phyloP scores from a whole-genome alignment of 73 alveolate genomes.

The Symbiodinium natans region DNA sequence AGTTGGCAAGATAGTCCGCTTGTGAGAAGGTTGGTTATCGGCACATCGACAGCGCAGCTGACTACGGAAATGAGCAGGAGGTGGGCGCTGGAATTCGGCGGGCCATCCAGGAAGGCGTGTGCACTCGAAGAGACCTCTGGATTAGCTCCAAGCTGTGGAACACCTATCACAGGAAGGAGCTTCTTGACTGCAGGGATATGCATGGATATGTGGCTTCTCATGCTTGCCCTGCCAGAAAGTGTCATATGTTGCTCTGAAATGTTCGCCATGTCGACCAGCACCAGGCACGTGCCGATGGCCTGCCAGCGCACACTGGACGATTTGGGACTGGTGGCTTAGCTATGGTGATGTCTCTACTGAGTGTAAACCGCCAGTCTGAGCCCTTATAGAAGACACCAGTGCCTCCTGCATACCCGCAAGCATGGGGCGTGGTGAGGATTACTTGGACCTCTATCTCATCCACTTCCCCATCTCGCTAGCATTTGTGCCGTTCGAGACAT shows the following conservation, averaged over 20 bases:
- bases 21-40: conserved; percentile 6
- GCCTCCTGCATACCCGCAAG: too few relatives aligned
- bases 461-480: conserved; percentile 35
- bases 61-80: conserved; percentile 16
- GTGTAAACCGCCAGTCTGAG: too few relatives aligned
- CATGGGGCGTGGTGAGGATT: background rate
- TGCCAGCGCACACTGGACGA: conserved; percentile 28
- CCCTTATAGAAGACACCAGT: too few relatives aligned
- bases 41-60: conserved; percentile 12
- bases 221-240: too few relatives aligned
- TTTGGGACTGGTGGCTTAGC: background rate
- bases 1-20: too few relatives aligned
- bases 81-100: conserved; percentile 28
- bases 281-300: conserved; percentile 2
- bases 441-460: conserved; percentile 19
- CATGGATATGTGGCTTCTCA: background rate
- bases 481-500: background rate
- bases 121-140: conserved; percentile 2
- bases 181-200: background rate
- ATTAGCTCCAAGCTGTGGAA: conserved; percentile 13
- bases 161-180: conserved; percentile 16
- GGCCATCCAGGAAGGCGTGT: background rate
- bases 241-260: too few relatives aligned
- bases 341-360: too few relatives aligned
- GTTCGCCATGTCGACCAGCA: background rate